phyloP scores from a whole-genome alignment of 169 alveolate species.

The Eimeria sp. region DNA sequence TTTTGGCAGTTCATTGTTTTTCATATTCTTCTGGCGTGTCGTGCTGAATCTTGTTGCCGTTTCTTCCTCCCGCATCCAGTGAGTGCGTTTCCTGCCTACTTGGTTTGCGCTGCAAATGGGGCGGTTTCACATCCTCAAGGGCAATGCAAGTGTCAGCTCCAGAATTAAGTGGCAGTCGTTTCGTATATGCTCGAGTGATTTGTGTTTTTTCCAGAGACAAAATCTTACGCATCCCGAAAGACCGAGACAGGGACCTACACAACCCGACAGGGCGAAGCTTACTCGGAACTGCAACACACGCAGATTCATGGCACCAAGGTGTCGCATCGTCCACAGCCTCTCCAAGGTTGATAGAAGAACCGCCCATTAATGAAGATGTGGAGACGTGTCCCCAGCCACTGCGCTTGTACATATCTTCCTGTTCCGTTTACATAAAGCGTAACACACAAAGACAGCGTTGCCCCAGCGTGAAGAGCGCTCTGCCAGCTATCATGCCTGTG shows the following conservation, averaged over 20 bases:
- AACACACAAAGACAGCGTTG: too few relatives aligned
- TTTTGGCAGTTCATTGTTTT: too few relatives aligned
- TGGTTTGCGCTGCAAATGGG: neutral
- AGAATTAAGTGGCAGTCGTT: neutral
- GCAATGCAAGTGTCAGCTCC: neutral
- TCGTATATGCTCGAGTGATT: neutral
- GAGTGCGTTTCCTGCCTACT: neutral
- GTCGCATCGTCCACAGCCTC: neutral
- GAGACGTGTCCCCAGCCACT: neutral
- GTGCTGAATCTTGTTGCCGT: neutral
- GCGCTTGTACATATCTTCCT: neutral
- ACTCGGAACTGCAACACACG: neutral
- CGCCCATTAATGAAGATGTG: neutral
- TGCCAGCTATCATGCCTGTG: too few relatives aligned
- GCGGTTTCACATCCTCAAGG: neutral
- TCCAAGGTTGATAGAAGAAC: neutral
- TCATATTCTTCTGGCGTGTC: neutral
- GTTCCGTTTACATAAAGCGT: neutral
- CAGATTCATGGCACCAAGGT: neutral
- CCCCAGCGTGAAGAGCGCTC: too few relatives aligned
- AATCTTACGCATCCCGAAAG: too few relatives aligned
- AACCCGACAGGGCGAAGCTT: neutral
- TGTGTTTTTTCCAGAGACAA: neutral
- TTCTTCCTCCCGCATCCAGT: neutral
- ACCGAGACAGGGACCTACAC: too few relatives aligned